phyloP scores from a whole-genome alignment of 352 stramenopile species.

The Lagenidium sp. region DNA sequence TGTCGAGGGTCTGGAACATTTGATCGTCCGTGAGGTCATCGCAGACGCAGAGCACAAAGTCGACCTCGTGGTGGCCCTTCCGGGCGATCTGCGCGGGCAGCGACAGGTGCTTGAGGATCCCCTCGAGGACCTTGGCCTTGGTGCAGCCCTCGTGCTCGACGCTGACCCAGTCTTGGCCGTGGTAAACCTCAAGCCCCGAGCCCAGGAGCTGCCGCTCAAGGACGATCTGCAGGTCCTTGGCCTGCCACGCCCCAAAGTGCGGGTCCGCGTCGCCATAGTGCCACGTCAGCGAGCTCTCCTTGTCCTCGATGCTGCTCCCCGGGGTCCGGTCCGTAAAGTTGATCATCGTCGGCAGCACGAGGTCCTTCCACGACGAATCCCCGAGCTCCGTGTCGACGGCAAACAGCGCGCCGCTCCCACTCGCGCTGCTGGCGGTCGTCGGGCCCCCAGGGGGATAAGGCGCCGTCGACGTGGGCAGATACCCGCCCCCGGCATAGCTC shows the following conservation, averaged over 20 bases:
- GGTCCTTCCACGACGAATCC: slow-evolving; percentile 71
- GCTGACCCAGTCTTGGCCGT: slow-evolving; percentile 75
- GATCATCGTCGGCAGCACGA: slow-evolving; percentile 70
- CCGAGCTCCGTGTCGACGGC: slow-evolving; percentile 42
- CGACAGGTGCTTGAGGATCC: slow-evolving; percentile 63
- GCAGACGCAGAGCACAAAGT: slow-evolving; percentile 86
- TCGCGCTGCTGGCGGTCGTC: background rate
- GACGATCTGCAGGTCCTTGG: slow-evolving; percentile 87
- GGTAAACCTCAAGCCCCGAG: slow-evolving; percentile 79
- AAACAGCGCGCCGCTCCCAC: slow-evolving; percentile 11
- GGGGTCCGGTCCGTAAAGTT: slow-evolving; percentile 70
- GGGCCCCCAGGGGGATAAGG: too few relatives aligned
- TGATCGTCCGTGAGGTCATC: slow-evolving; percentile 86
- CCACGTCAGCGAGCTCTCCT: slow-evolving; percentile 82
- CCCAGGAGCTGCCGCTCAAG: slow-evolving; percentile 81
- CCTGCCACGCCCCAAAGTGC: slow-evolving; percentile 84
- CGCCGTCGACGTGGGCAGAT: background rate
- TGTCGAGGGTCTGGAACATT: slow-evolving; percentile 86
- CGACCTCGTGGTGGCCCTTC: slow-evolving; percentile 55
- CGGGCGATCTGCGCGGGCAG: slow-evolving; percentile 60
- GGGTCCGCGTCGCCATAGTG: slow-evolving; percentile 80
- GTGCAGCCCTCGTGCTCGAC: slow-evolving; percentile 76
- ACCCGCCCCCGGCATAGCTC: slow-evolving; percentile 1
- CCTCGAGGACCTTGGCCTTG: slow-evolving; percentile 68
- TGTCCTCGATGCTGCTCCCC: slow-evolving; percentile 79